Percentiles rank a stretch among this genome's conserved stretches.
Evolutionary conservation across 1,139 yeast genomes (phyloP).

Genomic region (Yamadazyma oceani): DNA sequence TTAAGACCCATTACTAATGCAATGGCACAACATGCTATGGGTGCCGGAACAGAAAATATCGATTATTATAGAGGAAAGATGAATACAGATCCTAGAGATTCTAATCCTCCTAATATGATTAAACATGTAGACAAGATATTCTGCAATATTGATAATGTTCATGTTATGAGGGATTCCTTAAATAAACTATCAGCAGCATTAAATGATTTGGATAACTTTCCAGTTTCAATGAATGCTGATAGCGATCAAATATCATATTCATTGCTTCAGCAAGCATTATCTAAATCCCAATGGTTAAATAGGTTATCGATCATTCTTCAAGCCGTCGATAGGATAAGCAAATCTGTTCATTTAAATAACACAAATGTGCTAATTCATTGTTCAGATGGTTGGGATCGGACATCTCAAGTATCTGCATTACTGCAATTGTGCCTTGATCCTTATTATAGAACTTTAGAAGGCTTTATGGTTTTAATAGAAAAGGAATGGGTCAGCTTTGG

Average conservation of each 20-base stretch:
- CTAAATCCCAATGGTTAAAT: conserved; percentile 78
- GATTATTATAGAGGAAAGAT: conserved; percentile 64
- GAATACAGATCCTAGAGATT: conserved; percentile 10
- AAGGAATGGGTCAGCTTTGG: conserved; percentile 97
- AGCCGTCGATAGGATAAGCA: conserved; percentile 75
- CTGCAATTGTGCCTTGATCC: conserved; percentile 91
- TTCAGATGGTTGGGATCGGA: conserved; percentile 98
- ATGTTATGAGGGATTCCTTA: conserved; percentile 87
- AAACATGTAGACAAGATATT: conserved; percentile 59
- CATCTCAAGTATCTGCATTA: conserved; percentile 83
- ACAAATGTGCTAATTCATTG: conserved; percentile 89
- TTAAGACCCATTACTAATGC: conserved; percentile 93
- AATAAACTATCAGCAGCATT: conserved; percentile 61
- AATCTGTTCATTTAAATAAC: conserved; percentile 76
- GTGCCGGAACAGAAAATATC: conserved; percentile 95
- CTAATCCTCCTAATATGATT: conserved; percentile 7
- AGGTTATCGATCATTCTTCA: conserved; percentile 67
- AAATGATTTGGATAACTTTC: conserved; percentile 64
- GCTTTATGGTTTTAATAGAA: conserved; percentile 81
- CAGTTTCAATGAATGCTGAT: conserved; percentile 20
- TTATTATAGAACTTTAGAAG: conserved; percentile 79
- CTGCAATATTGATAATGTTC: conserved; percentile 91
- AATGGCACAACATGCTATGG: conserved; percentile 93
- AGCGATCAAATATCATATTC: conserved; percentile 22
- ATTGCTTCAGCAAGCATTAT: conserved; percentile 44